Base-by-base conservation (phyloP, 2,329 filamentous ascomycete species). In the Talaromyces verruculosus region DNA sequence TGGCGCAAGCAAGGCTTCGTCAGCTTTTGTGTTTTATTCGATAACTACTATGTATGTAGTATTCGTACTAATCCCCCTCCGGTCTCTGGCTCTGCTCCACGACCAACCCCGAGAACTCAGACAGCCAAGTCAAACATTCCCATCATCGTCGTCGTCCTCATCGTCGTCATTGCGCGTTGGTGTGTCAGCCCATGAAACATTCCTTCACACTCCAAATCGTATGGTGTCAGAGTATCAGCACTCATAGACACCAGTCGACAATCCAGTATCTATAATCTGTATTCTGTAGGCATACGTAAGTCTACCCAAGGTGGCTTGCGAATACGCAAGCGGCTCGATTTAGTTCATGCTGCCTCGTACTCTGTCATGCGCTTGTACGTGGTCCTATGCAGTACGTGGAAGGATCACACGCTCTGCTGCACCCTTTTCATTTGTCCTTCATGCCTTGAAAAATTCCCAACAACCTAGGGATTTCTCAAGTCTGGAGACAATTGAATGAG, bases 1-100 rank as follows among this genome's bases (percentile, higher is more conserved):
- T 64, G 62, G 62, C 62, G 62, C 62, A 64, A 43, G 62, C 51
- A 64, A 41, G 39, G 62, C 51, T 55, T 55, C 62, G 62, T 64
- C 62, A 64, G 62, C 62, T 37, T 63, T n/a, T 28, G 30, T 28
- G 51, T 35, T n/a, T 55, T 10, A 15, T 53, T 53, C 61, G 28
- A 53, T 63, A 25, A 25, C 25, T 25, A 25, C 3, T 25, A 25
- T 25, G 2, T 25, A 25, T 25, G 3, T 25, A 25, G 22, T 22
- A 22, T 22, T n/a, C 25, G 25, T 25, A 25, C 10, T 13, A 37
- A 19, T 41, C 47, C 49, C 61, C 5, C 25, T 25, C 25, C 25
- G 25, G 25, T 25, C 25, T 25, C 3, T 25, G 25, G 25, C 25
- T 53, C 41, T 22, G 43, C 60, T 51, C 28, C 7, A 39, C 60